Conservation (phyloP, 1,139 yeast species). For the Taphrina sp. region DNA sequence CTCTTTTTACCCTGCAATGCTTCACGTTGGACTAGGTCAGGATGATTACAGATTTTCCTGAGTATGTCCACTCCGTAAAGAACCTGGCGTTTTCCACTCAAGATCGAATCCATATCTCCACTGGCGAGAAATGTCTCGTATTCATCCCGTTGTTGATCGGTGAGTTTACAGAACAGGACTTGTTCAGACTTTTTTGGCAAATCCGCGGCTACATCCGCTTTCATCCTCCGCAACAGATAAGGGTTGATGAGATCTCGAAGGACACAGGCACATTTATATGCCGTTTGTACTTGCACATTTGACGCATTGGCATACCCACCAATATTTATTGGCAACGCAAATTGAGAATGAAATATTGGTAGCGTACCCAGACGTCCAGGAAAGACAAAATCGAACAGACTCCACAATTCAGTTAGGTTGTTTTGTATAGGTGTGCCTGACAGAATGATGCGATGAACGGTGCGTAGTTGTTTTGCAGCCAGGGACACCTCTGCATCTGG, state of each 20-base stretch:
- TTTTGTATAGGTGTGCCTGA: constrained; percentile 98
- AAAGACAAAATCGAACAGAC: constrained; percentile 87
- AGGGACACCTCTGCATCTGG: constrained; percentile 89
- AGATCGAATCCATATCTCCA: constrained; percentile 69
- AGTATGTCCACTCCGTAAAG: constrained; percentile 85
- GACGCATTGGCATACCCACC: constrained; percentile 99
- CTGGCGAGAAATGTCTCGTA: constrained; percentile 73
- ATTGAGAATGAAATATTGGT: constrained; percentile 90
- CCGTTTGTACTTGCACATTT: constrained; percentile 92
- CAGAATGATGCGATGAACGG: constrained; percentile 76
- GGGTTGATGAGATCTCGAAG: constrained; percentile 86
- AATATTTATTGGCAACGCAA: constrained; percentile 85
- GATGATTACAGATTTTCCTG: constrained; percentile 93
- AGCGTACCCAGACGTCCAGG: constrained; percentile 93
- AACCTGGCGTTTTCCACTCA: constrained; percentile 75
- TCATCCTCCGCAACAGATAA: constrained; percentile 77
- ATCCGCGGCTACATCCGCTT: constrained; percentile 95
- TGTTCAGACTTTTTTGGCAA: constrained; percentile 89
- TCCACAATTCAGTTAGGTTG: constrained; percentile 87
- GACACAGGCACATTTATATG: constrained; percentile 92
- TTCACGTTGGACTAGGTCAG: constrained; percentile 72
- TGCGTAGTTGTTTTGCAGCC: constrained; percentile 75
- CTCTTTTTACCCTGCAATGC: constrained; percentile 48
- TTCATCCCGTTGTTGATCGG: constrained; percentile 68
- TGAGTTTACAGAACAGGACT: constrained; percentile 82